Percentiles rank a stretch among this genome's conserved stretches.
These are phyloP conservation scores for Penicillium parvum DNA, from an alignment of 495 filamentous ascomycete species.

Conservation along the genomic window DNA sequence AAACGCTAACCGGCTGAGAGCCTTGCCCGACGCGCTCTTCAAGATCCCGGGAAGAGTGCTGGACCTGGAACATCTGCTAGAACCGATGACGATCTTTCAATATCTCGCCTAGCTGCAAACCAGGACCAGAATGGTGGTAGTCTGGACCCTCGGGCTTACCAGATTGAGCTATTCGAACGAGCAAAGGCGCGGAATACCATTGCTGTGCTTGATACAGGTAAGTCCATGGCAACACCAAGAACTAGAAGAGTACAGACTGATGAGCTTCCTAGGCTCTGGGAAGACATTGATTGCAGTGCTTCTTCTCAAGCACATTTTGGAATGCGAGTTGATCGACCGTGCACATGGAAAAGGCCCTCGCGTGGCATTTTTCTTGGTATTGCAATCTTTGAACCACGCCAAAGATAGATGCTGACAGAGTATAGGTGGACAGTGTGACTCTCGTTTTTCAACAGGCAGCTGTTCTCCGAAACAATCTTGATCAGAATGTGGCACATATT, in stretches of 20 bases:
- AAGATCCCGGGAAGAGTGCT: slow-evolving; percentile 27
- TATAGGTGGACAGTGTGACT: slow-evolving; percentile 77
- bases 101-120: slow-evolving; percentile 40
- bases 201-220: slow-evolving; percentile 92
- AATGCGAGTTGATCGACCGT: slow-evolving; percentile 72
- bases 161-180: slow-evolving; percentile 85
- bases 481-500: slow-evolving; percentile 72
- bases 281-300: slow-evolving; percentile 95
- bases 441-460: slow-evolving; percentile 88
- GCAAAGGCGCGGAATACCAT: slow-evolving; percentile 87
- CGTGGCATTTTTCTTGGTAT: slow-evolving; percentile 80
- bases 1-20: slow-evolving; percentile 17
- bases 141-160: slow-evolving; percentile 79
- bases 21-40: slow-evolving; percentile 38
- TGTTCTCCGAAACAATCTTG: slow-evolving; percentile 78
- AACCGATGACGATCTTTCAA: slow-evolving; percentile 31
- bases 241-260: neutral
- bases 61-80: slow-evolving; percentile 13
- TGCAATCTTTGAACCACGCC: neutral
- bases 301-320: slow-evolving; percentile 71
- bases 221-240: neutral
- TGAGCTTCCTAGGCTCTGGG: slow-evolving; percentile 64
- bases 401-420: neutral
- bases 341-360: slow-evolving; percentile 53
- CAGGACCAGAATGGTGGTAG: slow-evolving; percentile 43